Base-by-base conservation (phyloP, 116 monocot species). In the Zostera marina region DNA sequence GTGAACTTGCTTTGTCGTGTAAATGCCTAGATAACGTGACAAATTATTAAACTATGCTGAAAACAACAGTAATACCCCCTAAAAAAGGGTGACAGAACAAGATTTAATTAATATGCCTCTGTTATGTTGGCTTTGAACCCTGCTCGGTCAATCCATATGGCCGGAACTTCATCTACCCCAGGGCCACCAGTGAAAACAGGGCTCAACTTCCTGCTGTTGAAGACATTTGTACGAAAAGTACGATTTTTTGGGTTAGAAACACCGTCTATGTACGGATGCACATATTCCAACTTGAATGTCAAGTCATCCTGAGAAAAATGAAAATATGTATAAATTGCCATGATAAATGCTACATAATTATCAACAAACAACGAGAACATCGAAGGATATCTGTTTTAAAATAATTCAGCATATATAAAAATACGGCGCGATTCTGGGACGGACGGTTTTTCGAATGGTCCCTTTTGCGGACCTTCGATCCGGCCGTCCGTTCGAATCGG, bases 1-100 rank as follows among this genome's bases (percentile, higher is more conserved):
- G 98, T 98, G 57, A 98, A 90, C 64, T 98, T 98, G 79, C 98
- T 98, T 59, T 98, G 98, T 5, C 80, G 67, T 7, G 91, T 98
- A 55, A 86, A 87, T 61, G 65, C 60, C 96, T 98, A 75, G 63
- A 68, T 41, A 32, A 32, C 2, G 32, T 32, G 32, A 3, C 25
- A 25, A 17, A 32, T 62, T 14, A 21, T 46, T 26, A 53, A n/a
- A 40, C 8, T 21, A 42, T 4, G 22, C 19, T 42, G 5, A 7
- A 21, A 16, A 23, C 17, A 12, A 0, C 26, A 56, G 1, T 56
- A 38, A 25, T 9, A 15, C 9, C 53, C 20, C 23, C 15, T 3
- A 56, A 16, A 11, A 56, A 9, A 0, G n/a, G 32, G 38, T 8
- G 25, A 26, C 7, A 16, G 15, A n/a, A 15, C 38, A 16, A 14